These are phyloP conservation scores for Hypoxylon trugodes DNA, from an alignment of 495 filamentous ascomycete species.

Conservation along the genomic window DNA sequence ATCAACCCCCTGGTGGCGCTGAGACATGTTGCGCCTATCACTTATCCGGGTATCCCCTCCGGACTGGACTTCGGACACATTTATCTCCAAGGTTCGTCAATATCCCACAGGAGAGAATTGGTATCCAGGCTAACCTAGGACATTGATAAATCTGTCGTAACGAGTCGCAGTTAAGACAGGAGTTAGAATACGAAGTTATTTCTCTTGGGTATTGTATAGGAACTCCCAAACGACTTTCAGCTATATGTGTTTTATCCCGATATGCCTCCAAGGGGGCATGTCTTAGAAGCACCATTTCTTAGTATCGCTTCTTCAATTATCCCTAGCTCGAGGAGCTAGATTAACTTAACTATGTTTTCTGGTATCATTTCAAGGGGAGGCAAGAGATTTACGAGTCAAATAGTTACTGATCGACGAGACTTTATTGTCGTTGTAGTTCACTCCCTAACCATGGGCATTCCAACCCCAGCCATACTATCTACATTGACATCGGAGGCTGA, in stretches of 20 bases:
- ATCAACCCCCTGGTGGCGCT: slow-evolving; percentile 8
- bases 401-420: too few species aligned
- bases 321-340: too few species aligned
- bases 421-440: too few species aligned
- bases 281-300: too few species aligned
- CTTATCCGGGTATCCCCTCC: too few species aligned
- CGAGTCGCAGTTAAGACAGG: background rate
- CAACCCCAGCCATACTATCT: slow-evolving; percentile 2
- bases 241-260: too few species aligned
- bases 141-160: background rate
- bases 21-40: slow-evolving; percentile 13
- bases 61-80: too few species aligned
- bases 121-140: background rate
- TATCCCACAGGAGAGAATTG: background rate
- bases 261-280: too few species aligned
- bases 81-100: slow-evolving; percentile 3
- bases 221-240: background rate
- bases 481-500: background rate
- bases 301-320: too few species aligned
- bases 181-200: background rate
- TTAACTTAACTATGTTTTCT: too few species aligned
- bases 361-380: too few species aligned
- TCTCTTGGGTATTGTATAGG: background rate
- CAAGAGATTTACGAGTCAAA: too few species aligned
- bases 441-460: slow-evolving; percentile 20